Percentiles rank a stretch among this genome's conserved stretches.
These are phyloP conservation scores for Acephala macrosclerotiorum DNA, from an alignment of 2,329 filamentous ascomycete genomes.

Conservation along the genomic window DNA sequence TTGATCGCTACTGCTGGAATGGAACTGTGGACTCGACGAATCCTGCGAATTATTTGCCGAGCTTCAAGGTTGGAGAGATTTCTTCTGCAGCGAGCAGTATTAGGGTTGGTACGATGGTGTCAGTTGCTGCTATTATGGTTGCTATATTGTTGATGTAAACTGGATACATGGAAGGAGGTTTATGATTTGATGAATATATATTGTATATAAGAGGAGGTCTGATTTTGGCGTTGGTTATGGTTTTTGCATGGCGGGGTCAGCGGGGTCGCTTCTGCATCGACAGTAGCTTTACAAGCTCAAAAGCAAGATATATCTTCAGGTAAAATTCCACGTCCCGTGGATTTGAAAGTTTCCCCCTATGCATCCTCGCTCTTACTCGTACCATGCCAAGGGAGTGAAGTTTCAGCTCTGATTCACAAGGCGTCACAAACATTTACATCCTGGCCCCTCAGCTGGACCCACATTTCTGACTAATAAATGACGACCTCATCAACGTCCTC, in stretches of 20 bases:
- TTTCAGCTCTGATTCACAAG: background rate
- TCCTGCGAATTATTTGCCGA: slow-evolving; percentile 36
- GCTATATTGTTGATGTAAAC: background rate
- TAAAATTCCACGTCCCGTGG: background rate
- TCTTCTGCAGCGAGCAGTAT: slow-evolving; percentile 11
- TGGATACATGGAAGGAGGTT: background rate
- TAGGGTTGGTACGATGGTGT: background rate
- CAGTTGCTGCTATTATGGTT: background rate
- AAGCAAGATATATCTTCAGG: background rate
- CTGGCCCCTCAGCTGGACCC: background rate
- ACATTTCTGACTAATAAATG: slow-evolving; percentile 9
- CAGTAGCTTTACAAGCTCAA: background rate
- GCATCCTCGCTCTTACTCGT: background rate
- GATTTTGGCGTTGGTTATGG: background rate
- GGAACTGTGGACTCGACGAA: slow-evolving; percentile 53
- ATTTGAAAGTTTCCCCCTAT: background rate
- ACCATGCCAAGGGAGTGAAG: background rate
- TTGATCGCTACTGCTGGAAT: slow-evolving; percentile 89
- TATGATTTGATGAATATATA: background rate
- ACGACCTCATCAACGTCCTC: background rate
- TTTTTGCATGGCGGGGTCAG: background rate
- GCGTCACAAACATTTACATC: background rate
- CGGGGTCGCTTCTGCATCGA: background rate
- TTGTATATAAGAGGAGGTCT: background rate
- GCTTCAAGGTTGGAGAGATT: slow-evolving; percentile 29